Base-by-base conservation (phyloP, 164 flowering plant genomes). In the Protea cynaroides region DNA sequence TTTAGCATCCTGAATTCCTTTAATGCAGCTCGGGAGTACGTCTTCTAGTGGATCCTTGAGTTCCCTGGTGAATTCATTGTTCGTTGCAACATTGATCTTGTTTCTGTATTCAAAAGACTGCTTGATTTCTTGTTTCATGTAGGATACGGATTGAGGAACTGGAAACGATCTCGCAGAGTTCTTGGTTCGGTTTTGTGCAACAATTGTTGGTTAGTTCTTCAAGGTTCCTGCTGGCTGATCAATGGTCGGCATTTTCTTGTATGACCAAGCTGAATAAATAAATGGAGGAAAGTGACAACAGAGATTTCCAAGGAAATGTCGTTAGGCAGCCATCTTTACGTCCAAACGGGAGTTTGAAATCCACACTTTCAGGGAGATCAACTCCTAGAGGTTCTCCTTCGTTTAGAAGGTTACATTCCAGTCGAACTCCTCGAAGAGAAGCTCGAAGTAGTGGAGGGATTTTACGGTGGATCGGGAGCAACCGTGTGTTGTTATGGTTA, bases 311-410 rank as follows among this genome's bases (percentile, higher is more conserved):
- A 23, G 75, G 74, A 40, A 80, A 76, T 70, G 65, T 65, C 51
- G 67, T 57, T 21, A 77, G 85, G 59, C 84, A 64, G 29, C 76
- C 85, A 7, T 76, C 93, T 0, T 59, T 82, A 54, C 81, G 86
- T 56, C 75, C 79, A 17, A 69, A 68, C 61, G 81, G 83, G 23
- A 75, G 79, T 69, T 67, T 83, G 55, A 93, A 87, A 77, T 73
- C 96, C 7, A 70, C 86, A 10, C 71, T 86, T 61, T 87, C 96
- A 0, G 96, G 95, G 40, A 87, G 78, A 69, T 85, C 90, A 21
- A 86, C 83, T 34, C 94, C 99, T 24, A 81, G 89, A 65, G 69
- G 70, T 63, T 86, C 97, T 59, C 89, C 97, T 37, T 69, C 92
- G 0, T 82, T 85, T 69, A 69, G 85, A 56, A 84, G 87, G 71